Evolutionary conservation across 768 basidiomycete species (phyloP).

Genomic region (Auricularia heimuer): DNA sequence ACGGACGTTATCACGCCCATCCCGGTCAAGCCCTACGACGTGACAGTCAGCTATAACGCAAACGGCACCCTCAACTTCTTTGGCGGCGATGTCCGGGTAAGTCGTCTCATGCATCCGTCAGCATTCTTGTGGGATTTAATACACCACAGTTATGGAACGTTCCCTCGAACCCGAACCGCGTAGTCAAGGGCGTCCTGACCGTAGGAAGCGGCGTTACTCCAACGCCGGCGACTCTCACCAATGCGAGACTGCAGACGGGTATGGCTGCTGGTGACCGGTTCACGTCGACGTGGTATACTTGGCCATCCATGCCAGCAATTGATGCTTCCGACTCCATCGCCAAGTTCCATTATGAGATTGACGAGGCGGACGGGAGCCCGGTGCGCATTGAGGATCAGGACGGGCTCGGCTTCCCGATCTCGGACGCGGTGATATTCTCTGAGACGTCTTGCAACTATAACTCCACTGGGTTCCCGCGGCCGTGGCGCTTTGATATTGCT

Average conservation of each 20-base stretch:
- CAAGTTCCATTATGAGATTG: background rate
- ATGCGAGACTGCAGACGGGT: background rate
- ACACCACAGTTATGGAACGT: background rate
- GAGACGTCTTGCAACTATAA: background rate
- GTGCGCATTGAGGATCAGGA: background rate
- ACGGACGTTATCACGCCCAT: conserved; percentile 32
- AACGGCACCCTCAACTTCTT: background rate
- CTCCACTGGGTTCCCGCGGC: no score
- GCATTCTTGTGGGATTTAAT: background rate
- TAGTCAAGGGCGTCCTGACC: background rate
- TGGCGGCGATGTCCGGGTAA: background rate
- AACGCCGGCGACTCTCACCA: background rate
- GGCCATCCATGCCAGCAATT: background rate
- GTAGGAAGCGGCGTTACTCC: background rate
- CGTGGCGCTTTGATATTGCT: no score
- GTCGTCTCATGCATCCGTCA: background rate
- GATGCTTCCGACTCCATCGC: background rate
- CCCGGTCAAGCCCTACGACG: background rate
- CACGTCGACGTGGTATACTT: background rate
- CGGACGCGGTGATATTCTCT: background rate
- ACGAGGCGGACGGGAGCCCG: background rate
- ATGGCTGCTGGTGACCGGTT: background rate
- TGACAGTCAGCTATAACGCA: background rate
- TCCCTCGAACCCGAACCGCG: background rate
- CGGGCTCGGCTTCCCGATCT: background rate